Evolutionary conservation across 2,329 filamentous ascomycete genomes (phyloP), one percentile per base, ranked within the genome.

Genomic region (Cladosporium cucumerinum): DNA sequence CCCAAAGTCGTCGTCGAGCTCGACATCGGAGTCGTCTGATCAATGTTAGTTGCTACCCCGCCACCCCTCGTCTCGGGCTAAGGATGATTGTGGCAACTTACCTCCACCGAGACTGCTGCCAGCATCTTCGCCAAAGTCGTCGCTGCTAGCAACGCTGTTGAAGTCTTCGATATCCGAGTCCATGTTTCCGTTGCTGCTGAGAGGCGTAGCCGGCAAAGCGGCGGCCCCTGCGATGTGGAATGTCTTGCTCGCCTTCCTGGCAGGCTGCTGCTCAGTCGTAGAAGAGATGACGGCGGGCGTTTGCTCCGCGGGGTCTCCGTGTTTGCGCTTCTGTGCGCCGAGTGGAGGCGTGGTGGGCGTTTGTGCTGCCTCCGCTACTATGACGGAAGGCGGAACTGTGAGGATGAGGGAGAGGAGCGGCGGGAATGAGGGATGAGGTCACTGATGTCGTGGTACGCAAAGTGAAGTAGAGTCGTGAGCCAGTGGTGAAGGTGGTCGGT

Each of bases 151-250:
- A 74, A 88, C 87, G 72, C 91, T 96, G 85, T 95, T 90, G 78
- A 93, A 93, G 66, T 97, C 94, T 74, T 97, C 93, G 23, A 64
- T 59, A 72, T 98, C 94, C 10, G 93, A 97, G 81, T 97, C 93
- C 93, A 97, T 97, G 26, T 52, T 49, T 26, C 23, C 46, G 46
- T 16, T 52, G 57, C 57, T 65, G 62, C 68, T 75, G 71, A 75
- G 85, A 25, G 87, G 86, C 48, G 85, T 84, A 51, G 81, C 79
- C 46, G 77, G 76, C 64, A 75, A 72, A 68, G 74, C 74, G 71
- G 76, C 76, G 71, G 78, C 76, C 69, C 74, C 78, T 66, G 74
- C 73, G 69, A 68, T 66, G 68, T 68, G 72, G 65, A 68, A 32
- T 28, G 67, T 77, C 75, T 72, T 78, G 69, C 69, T 72, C 57